Conservation (phyloP, 2,329 filamentous ascomycete species). For the Nigrograna mackinnonii region DNA sequence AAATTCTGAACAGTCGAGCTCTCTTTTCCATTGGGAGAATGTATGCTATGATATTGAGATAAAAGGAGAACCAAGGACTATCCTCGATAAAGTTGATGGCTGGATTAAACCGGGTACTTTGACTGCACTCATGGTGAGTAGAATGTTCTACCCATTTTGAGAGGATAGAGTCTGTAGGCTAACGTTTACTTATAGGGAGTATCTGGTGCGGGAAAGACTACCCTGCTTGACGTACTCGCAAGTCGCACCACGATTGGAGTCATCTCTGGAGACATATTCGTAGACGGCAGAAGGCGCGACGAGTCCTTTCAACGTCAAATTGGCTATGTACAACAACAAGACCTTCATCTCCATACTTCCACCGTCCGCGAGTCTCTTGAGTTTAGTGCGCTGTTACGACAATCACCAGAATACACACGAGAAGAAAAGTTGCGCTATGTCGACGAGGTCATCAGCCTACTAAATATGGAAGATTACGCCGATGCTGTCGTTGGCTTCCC, state of each 20-base stretch:
- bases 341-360: conserved; percentile 77
- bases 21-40: conserved; percentile 39
- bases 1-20: conserved; percentile 36
- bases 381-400: conserved; percentile 62
- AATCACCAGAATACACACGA: conserved; percentile 55
- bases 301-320: conserved; percentile 84
- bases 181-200: conserved; percentile 45
- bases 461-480: conserved; percentile 63
- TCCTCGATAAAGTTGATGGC: conserved; percentile 57
- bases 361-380: conserved; percentile 74
- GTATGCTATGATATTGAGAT: conserved; percentile 29
- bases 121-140: conserved; percentile 43
- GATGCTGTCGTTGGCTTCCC: conserved; percentile 63
- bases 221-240: conserved; percentile 58
- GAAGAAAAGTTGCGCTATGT: conserved; percentile 64
- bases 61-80: conserved; percentile 46
- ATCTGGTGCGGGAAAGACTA: conserved; percentile 49
- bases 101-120: conserved; percentile 60
- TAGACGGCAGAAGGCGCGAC: conserved; percentile 54
- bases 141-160: background rate
- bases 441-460: conserved; percentile 59
- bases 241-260: conserved; percentile 59
- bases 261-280: conserved; percentile 28
- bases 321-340: conserved; percentile 85
- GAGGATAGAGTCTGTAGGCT: background rate